These are phyloP conservation scores for Brassica carinata DNA, from an alignment of 345 rosid genomes.

Conservation along the genomic window DNA sequence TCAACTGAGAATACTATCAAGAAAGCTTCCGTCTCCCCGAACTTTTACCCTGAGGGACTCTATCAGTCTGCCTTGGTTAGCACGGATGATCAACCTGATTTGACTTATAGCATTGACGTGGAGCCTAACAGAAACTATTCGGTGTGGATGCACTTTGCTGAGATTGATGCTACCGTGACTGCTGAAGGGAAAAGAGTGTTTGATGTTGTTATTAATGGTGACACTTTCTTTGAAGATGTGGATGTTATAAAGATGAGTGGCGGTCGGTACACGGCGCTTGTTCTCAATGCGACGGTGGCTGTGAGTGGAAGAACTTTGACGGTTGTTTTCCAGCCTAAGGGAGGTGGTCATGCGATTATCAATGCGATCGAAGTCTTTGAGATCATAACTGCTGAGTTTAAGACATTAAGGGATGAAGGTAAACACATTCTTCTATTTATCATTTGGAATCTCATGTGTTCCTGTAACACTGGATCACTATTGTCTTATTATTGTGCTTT, in stretches of 20 bases:
- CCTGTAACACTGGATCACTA: not conserved
- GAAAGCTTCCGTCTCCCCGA: slow-evolving; percentile 69
- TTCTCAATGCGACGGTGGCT: slow-evolving; percentile 73
- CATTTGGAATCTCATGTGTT: not conserved
- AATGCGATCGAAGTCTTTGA: slow-evolving; percentile 95
- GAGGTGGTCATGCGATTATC: slow-evolving; percentile 64
- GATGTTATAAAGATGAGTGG: slow-evolving; percentile 77
- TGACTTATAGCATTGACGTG: slow-evolving; percentile 73
- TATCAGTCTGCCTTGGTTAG: slow-evolving; percentile 80
- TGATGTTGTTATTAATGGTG: slow-evolving; percentile 80
- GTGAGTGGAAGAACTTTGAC: slow-evolving; percentile 85
- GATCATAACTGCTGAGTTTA: slow-evolving; percentile 64
- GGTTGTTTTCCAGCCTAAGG: slow-evolving; percentile 67
- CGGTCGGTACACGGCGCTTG: slow-evolving; percentile 65
- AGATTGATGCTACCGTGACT: slow-evolving; percentile 73
- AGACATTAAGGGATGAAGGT: slow-evolving; percentile 87
- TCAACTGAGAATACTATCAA: slow-evolving; percentile 68
- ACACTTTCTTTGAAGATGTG: slow-evolving; percentile 50
- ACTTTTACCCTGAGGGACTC: slow-evolving; percentile 84
- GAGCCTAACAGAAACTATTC: slow-evolving; percentile 93
- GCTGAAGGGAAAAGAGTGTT: slow-evolving; percentile 74
- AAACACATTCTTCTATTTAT: slow-evolving; percentile 2
- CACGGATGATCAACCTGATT: slow-evolving; percentile 66
- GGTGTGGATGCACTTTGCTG: slow-evolving; percentile 92
- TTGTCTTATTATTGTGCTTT: slow-evolving; percentile 38